These are phyloP conservation scores for Heterobasidion parviporum DNA, from an alignment of 1,284 basidiomycete species.

Conservation along the genomic window DNA sequence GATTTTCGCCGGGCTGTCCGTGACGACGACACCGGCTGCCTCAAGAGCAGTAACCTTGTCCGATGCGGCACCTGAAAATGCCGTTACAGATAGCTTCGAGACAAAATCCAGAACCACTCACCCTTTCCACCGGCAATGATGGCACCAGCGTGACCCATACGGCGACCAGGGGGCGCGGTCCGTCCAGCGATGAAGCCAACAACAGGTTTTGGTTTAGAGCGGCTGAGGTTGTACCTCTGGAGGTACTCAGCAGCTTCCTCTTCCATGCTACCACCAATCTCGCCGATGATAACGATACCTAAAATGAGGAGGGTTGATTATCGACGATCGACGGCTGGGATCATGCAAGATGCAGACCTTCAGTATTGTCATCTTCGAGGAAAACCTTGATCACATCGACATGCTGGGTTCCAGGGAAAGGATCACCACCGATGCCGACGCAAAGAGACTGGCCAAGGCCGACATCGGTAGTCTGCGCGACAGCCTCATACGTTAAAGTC, in stretches of 20 bases:
- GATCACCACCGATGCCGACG: conserved; percentile 98
- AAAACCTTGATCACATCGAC: conserved; percentile 96
- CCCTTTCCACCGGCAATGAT: conserved; percentile 98
- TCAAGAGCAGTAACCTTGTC: conserved; percentile 97
- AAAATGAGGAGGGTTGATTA: background rate
- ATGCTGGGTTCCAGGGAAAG: conserved; percentile 96
- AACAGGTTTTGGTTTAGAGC: conserved; percentile 86
- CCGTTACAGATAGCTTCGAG: background rate
- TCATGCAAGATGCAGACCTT: conserved; percentile 45
- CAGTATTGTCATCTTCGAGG: conserved; percentile 87
- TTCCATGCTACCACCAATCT: conserved; percentile 99
- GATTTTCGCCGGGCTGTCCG: conserved; percentile 94
- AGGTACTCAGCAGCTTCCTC: conserved; percentile 98
- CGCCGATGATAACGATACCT: conserved; percentile 97
- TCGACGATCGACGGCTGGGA: background rate
- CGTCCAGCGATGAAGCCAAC: conserved; percentile 97
- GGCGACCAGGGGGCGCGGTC: conserved; percentile 94
- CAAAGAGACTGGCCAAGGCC: conserved; percentile 96
- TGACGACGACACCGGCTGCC: conserved; percentile 89
- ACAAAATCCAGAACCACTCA: conserved; percentile 18
- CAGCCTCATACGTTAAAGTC: conserved; percentile 89
- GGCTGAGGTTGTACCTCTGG: conserved; percentile 87
- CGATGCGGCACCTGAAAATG: conserved; percentile 66
- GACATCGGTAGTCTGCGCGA: conserved; percentile 90
- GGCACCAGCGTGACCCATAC: conserved; percentile 98